Evolutionary conservation across 2,329 filamentous ascomycete genomes (phyloP), one percentile per base, ranked within the genome.

Genomic region (Elsinoe arachidis): DNA sequence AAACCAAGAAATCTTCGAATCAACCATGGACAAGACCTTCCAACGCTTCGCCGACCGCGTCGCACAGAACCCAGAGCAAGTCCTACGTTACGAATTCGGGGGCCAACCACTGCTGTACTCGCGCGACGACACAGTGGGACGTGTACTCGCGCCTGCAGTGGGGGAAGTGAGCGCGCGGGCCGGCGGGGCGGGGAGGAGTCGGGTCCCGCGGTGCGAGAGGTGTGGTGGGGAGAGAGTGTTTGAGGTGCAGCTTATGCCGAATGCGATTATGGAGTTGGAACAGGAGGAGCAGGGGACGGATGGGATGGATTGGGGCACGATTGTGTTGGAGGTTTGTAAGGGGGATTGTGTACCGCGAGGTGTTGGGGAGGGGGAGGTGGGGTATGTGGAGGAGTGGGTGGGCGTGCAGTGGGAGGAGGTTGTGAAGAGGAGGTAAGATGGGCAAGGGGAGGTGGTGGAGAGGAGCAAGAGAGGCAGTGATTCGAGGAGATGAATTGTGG

Each of bases 301-400:
- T 54, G 93, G 91, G 0, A 99, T 99, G 93, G 93, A 99, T 67
- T 99, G 93, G 93, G 92, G 92, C 0, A 97, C 90, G 0, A 80
- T 99, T 7, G 83, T 99, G 58, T 76, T 97, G 37, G 90, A 84
- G 0, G 90, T 95, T 6, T 99, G 93, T 70, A 82, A 80, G 62
- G 81, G 74, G 67, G 89, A 97, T 70, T 97, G 93, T 69, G 77
- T 80, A 65, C 81, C 83, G 14, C 70, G 71, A 5, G 80, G 80
- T 0, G 78, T 83, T 5, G 60, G 62, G 53, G 75, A 79, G 35
- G 87, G 84, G 0, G 79, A 84, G 66, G 81, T 84, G 0, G 88
- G 85, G 1, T 97, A 95, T 72, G 67, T 90, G 15, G 93, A 97
- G 76, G 93, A 99, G 73, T 99, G 93, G 92, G 84, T 82, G n/a